phyloP scores from a whole-genome alignment of 495 filamentous ascomycete genomes.

The Aspergillus funiculosus region DNA sequence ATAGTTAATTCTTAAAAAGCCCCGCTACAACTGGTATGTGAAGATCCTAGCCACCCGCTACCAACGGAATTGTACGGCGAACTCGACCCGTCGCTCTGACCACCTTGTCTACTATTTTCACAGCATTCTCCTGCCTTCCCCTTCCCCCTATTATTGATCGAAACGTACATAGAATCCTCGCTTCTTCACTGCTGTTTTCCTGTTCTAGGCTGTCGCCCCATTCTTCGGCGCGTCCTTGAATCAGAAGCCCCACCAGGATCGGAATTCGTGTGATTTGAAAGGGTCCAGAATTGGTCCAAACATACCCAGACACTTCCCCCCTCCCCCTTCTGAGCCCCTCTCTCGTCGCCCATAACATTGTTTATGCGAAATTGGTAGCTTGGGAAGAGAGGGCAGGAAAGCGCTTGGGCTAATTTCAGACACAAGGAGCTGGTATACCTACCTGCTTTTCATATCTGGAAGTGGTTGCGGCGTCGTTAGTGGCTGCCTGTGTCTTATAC shows the following conservation, averaged over 20 bases:
- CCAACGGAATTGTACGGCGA: constrained; percentile 12
- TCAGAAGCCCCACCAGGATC: constrained; percentile 15
- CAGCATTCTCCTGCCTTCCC: constrained; percentile 11
- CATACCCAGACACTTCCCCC: constrained; percentile 6
- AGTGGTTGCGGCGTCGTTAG: constrained; percentile 14
- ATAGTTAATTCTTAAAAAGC: constrained; percentile 15
- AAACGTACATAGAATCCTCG: constrained; percentile 3
- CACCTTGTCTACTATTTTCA: constrained; percentile 14
- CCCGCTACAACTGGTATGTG: constrained; percentile 12
- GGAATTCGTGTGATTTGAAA: constrained; percentile 15
- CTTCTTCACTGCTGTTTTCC: neutral
- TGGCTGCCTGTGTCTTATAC: constrained; percentile 11
- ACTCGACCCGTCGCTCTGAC: constrained; percentile 17
- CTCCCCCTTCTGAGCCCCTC: neutral
- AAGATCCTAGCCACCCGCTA: constrained; percentile 10
- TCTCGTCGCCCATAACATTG: constrained; percentile 5
- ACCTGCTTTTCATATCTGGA: constrained; percentile 9
- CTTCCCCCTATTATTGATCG: constrained; percentile 15
- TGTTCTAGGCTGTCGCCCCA: constrained; percentile 11
- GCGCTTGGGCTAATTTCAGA: constrained; percentile 4
- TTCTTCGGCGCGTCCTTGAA: constrained; percentile 10
- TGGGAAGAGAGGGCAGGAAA: constrained; percentile 12
- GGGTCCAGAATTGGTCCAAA: constrained; percentile 15
- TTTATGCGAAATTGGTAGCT: constrained; percentile 19
- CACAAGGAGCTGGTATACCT: constrained; percentile 12